A percentile compares a stretch with the other conserved stretches of the same genome.
Evolutionary conservation across 257 asterid species (phyloP).

Genomic region (Hygrophila difformis): DNA sequence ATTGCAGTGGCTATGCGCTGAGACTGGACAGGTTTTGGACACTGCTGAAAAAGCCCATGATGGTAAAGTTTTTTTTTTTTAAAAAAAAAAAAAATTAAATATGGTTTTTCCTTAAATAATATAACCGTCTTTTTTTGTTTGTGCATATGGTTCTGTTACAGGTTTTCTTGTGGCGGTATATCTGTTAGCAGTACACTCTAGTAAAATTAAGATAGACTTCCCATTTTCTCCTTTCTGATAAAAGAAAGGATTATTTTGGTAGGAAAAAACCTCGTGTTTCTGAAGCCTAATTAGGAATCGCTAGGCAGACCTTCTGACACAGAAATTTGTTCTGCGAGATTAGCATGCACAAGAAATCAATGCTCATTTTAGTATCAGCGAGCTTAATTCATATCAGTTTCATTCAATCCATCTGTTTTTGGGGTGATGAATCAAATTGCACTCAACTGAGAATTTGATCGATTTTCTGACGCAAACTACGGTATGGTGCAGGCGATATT

Average conservation of each 20-base stretch:
- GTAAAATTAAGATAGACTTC: background rate
- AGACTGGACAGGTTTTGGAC: constrained; percentile 86
- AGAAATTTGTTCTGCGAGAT: too few species aligned
- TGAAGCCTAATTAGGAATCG: background rate
- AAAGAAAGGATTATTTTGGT: too few species aligned
- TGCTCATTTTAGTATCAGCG: background rate
- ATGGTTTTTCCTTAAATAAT: too few species aligned
- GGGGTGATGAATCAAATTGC: constrained; percentile 10
- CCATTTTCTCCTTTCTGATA: background rate
- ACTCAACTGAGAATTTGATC: too few species aligned
- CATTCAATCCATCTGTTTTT: background rate
- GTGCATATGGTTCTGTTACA: background rate
- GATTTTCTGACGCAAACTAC: too few species aligned
- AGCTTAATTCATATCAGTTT: background rate
- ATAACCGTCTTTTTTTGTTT: constrained; percentile 6
- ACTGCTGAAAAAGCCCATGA: constrained; percentile 93
- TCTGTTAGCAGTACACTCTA: background rate
- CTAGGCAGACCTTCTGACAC: too few species aligned
- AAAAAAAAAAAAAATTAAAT: too few species aligned
- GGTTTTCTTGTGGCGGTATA: too few species aligned
- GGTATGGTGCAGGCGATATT: constrained; percentile 60
- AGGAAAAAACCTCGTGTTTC: too few species aligned
- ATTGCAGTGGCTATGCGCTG: constrained; percentile 83
- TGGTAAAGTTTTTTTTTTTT: constrained; percentile 44
- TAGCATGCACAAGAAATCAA: too few species aligned